Base-by-base conservation (phyloP, 2,329 filamentous ascomycete species). In the Epicoccum nigrum region DNA sequence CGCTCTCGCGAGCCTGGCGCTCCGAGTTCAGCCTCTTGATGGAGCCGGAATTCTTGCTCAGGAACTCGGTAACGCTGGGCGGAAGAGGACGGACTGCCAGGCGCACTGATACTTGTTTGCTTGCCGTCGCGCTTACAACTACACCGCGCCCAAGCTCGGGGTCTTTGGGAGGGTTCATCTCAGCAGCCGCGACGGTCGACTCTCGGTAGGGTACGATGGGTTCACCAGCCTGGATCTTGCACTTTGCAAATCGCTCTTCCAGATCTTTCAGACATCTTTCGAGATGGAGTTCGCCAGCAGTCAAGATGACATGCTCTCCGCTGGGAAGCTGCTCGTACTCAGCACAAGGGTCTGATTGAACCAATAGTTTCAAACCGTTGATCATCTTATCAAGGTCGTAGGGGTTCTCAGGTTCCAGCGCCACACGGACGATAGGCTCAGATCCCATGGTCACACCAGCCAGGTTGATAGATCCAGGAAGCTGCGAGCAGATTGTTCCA, bases 181-280 rank as follows among this genome's bases (percentile, higher is more conserved):
- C 94, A 30, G 92, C 85, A 0, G 87, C 89, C 20, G 85, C 83
- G 32, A 97, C 86, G 51, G 96, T 96, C 0, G 91, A 94, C 76
- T 99, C 94, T 49, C 92, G 83, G 73, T 96, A 99, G 0, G 94
- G 94, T 12, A 99, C 94, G 55, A 99, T 97, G 1, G 94, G 90
- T 34, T 90, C 90, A 49, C 94, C 92, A 21, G 90, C 90, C 68
- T 97, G 93, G 44, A 99, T 92, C 60, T 97, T 93, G 69, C 95
- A 97, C 58, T 86, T 87, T 5, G 94, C 93, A 69, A 96, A 99
- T 4, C 94, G 83, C 69, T 99, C 94, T 55, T 91, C 84, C 20
- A 99, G 79, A 77, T 99, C 94, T 45, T 94, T 96, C 52, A 99
- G 74, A 70, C 94, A 99, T 49, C 94, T 82, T 74, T 99, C 94